phyloP scores from a whole-genome alignment of 768 basidiomycete genomes.

The Pleurotus djamor region DNA sequence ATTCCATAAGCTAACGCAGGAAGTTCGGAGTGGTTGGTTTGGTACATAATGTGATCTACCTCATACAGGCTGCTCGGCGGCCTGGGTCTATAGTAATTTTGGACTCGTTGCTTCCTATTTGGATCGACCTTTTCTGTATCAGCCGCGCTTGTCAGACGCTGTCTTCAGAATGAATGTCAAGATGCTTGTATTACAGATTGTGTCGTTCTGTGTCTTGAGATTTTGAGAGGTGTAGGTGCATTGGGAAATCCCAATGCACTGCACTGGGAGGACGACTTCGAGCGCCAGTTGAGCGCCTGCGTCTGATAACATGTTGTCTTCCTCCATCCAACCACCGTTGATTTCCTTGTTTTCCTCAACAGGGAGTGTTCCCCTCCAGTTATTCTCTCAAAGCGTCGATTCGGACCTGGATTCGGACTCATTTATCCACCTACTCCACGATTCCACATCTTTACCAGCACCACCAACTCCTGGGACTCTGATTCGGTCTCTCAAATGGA shows the following conservation, averaged over 20 bases:
- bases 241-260: too few species aligned
- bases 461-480: conserved; percentile 45
- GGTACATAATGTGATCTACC: too few species aligned
- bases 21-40: too few species aligned
- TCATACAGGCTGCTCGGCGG: too few species aligned
- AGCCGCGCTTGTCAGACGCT: too few species aligned
- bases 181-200: too few species aligned
- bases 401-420: conserved; percentile 57
- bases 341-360: conserved; percentile 81
- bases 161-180: too few species aligned
- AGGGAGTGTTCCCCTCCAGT: conserved; percentile 53
- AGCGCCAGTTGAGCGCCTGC: background rate
- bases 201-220: too few species aligned
- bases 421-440: conserved; percentile 61
- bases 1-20: too few species aligned
- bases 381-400: conserved; percentile 53
- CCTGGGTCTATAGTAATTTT: too few species aligned
- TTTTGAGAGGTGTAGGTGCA: background rate
- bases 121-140: too few species aligned
- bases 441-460: conserved; percentile 48
- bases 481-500: conserved; percentile 34
- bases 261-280: background rate
- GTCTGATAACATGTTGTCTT: conserved; percentile 44
- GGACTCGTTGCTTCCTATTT: too few species aligned
- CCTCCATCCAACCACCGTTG: conserved; percentile 55